Base-by-base conservation (phyloP, 495 filamentous ascomycete species). In the Trichoderma parareesei region DNA sequence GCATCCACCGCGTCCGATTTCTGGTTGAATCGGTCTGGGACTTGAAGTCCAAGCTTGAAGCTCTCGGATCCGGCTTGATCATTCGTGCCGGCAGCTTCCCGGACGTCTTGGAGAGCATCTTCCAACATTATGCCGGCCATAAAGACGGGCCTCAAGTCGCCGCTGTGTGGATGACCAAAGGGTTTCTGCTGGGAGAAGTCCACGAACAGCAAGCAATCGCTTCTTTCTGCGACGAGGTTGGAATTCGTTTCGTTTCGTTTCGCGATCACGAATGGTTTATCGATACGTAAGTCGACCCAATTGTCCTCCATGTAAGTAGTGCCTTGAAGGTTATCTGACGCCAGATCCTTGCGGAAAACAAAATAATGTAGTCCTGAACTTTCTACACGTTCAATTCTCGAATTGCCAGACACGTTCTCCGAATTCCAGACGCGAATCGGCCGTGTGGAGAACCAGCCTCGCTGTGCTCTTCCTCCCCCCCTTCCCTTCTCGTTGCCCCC, bases 251-350 rank as follows among this genome's bases (percentile, higher is more conserved):
- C 70, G 83, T 79, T 72, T 43, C 82, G 5, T 89, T 84, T 81
- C 73, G 72, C 1, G 88, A 92, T 67, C 88, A 89, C 70, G 91
- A 90, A 71, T 91, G 89, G 69, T 85, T 87, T 62, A 80, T 90
- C 60, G 83, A 90, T 67, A 85, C 89, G 88, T 90, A 77, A 75
- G 83, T 81, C 40, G 11, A 59, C 3, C 60, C 63, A 6, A 37
- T 61, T 5, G 13, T 2, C 27, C 27, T 27, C 41, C 7, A 43
- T 46, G 16, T 5, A 1, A 46, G 16, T 1, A 46, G 11, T n/a
- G 43, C 18, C 18, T 20, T 4, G 4, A 27, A 27, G 27, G 2
- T 27, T 1, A 27, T 27, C 27, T 27, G 27, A 27, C 27, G 27
- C 27, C 27, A 2, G 27, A 27, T 27, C 27, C 27, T 27, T 27